Base-by-base conservation (phyloP, 495 filamentous ascomycete species). In the Aeminium ludgeri region DNA sequence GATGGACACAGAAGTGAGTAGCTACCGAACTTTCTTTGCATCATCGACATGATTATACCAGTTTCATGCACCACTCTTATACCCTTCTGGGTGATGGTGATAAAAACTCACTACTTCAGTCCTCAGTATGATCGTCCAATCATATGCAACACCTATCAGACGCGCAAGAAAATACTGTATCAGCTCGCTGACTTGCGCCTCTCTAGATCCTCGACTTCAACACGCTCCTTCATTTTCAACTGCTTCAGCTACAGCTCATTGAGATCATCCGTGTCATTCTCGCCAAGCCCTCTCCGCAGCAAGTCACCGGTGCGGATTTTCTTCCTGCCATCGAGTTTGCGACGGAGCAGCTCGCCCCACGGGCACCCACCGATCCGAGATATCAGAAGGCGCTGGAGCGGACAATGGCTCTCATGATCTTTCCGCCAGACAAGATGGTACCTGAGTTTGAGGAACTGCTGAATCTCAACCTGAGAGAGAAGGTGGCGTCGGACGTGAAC, bases 11-110 rank as follows among this genome's bases (percentile, higher is more conserved):
- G 76, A 86, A 70, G 89, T 95, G 74, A 62, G 84, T 58, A 15
- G 3, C 8, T 48, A 13, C 49, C 34, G 29, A 28, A 37, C 23
- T 20, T 42, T 17, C 23, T 25, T 44, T 20, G 18, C 29, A 38
- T 41, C 20, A 37, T 69, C 73, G 73, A 75, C 66, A 86, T 85
- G 87, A 95, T 96, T 92, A 91, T 65, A 83, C 58, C 65, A 69
- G 73, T 86, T 85, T 91, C 89, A 95, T 96, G 86, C 91, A 99
- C 87, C 87, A 96, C 87, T 85, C 87, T 80, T 84, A 96, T 68
- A 66, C 67, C 29, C 66, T 30, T 38, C 16, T n/a, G 36, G 33
- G 73, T 73, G 59, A 70, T 83, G 91, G 86, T 84, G 86, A 94
- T 70, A 83, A 80, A 77, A 70, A 83, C 78, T 78, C 74, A 48